phyloP scores from a whole-genome alignment of 2,329 filamentous ascomycete species.

The Phoma herbarum region DNA sequence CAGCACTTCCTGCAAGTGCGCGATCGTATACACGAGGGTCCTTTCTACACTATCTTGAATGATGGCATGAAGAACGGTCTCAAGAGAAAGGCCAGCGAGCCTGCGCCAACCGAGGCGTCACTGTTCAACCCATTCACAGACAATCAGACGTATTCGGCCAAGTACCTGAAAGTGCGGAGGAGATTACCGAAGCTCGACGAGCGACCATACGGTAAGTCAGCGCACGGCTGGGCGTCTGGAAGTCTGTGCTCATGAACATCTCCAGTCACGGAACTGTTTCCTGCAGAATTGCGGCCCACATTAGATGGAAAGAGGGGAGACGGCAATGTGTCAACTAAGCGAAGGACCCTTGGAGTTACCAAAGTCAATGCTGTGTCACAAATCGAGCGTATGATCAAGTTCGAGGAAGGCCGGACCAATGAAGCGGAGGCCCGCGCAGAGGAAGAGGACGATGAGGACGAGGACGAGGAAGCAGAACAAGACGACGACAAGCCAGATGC shows the following conservation, averaged over 20 bases:
- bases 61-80: slow-evolving; percentile 57
- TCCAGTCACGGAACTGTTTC: slow-evolving; percentile 66
- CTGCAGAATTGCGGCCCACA: slow-evolving; percentile 64
- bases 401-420: slow-evolving; percentile 56
- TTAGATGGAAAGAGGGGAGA: slow-evolving; percentile 54
- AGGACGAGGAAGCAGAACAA: slow-evolving; percentile 58
- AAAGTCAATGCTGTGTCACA: slow-evolving; percentile 42
- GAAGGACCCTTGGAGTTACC: slow-evolving; percentile 45
- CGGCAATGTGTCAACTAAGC: slow-evolving; percentile 40
- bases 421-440: slow-evolving; percentile 58
- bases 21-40: slow-evolving; percentile 66
- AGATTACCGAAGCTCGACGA: slow-evolving; percentile 63
- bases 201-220: slow-evolving; percentile 62
- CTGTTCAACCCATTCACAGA: slow-evolving; percentile 68
- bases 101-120: slow-evolving; percentile 47
- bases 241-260: slow-evolving; percentile 12
- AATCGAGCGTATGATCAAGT: slow-evolving; percentile 52
- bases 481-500: slow-evolving; percentile 62
- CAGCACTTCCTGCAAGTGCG: slow-evolving; percentile 62
- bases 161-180: slow-evolving; percentile 65
- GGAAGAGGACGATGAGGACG: slow-evolving; percentile 53
- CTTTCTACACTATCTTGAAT: slow-evolving; percentile 65
- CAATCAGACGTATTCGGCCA: slow-evolving; percentile 67
- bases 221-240: not conserved
- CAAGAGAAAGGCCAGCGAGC: slow-evolving; percentile 48